Conservation (phyloP, 441 rosid species). For the Pelargonium myrrhifolium region DNA sequence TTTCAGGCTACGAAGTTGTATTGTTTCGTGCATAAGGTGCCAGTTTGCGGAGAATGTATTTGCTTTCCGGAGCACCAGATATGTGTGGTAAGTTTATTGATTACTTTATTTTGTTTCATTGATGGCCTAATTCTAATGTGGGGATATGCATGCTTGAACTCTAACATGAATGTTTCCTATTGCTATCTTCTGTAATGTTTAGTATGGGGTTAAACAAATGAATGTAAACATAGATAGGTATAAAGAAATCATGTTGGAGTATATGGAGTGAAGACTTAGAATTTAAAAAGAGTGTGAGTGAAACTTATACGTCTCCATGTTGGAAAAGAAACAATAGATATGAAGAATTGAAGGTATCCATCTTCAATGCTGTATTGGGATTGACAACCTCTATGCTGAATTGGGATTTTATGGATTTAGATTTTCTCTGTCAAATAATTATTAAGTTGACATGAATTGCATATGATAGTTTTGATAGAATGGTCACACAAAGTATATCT, state of each 20-base stretch:
- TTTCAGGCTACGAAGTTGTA: slow-evolving; percentile 91
- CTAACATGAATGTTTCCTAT: not conserved
- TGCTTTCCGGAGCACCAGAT: slow-evolving; percentile 91
- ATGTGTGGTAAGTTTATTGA: slow-evolving; percentile 60
- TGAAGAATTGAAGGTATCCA: not conserved
- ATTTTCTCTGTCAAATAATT: too few species aligned
- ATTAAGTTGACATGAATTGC: too few species aligned
- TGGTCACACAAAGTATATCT: not conserved
- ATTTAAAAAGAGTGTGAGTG: too few species aligned
- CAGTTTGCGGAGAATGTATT: slow-evolving; percentile 96
- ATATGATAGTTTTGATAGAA: not conserved
- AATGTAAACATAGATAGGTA: not conserved
- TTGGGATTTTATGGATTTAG: too few species aligned
- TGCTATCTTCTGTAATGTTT: not conserved
- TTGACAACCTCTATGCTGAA: not conserved
- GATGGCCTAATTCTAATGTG: not conserved
- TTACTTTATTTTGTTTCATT: not conserved
- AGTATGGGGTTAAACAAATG: not conserved
- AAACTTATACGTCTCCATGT: too few species aligned
- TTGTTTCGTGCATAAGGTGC: slow-evolving; percentile 98
- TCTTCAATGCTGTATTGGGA: not conserved
- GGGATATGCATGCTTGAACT: not conserved
- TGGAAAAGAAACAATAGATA: too few species aligned
- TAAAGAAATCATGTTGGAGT: not conserved
- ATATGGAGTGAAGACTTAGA: not conserved